A percentile compares a stretch with the other conserved stretches of the same genome.
Conservation (phyloP, 495 filamentous ascomycete genomes). For the Podospora pseudocomata region DNA sequence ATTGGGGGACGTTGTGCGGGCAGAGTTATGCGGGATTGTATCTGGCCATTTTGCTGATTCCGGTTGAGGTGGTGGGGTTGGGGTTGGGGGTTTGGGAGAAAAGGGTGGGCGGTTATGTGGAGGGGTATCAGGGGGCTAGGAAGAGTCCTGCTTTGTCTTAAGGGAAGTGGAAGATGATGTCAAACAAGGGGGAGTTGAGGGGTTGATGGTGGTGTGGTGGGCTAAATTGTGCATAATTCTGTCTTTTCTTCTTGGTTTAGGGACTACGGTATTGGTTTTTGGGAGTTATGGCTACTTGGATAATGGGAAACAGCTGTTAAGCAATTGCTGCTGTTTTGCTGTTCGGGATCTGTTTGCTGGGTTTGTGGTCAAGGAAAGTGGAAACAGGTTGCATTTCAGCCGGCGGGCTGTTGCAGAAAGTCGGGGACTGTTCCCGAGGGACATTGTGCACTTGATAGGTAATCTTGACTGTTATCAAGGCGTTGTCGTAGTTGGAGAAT, state of each 20-base stretch:
- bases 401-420: background rate
- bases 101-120: slow-evolving; percentile 37
- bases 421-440: no score
- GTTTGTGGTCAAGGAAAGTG: background rate
- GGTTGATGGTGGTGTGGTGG: background rate
- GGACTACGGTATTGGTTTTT: background rate
- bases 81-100: slow-evolving; percentile 39
- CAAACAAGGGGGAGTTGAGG: background rate
- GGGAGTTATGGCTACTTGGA: background rate
- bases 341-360: background rate
- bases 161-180: background rate
- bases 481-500: no score
- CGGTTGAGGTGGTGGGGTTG: slow-evolving; percentile 44
- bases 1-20: slow-evolving; percentile 48
- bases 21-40: slow-evolving; percentile 50
- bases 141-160: slow-evolving; percentile 22
- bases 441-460: background rate
- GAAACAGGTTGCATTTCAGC: background rate
- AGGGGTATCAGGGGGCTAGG: slow-evolving; percentile 22
- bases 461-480: no score
- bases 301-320: background rate
- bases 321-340: background rate
- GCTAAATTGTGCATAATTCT: slow-evolving; percentile 1
- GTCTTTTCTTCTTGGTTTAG: background rate
- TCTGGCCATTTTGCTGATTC: slow-evolving; percentile 50